phyloP scores from a whole-genome alignment of 2,329 filamentous ascomycete genomes.

The Botryotinia convoluta region DNA sequence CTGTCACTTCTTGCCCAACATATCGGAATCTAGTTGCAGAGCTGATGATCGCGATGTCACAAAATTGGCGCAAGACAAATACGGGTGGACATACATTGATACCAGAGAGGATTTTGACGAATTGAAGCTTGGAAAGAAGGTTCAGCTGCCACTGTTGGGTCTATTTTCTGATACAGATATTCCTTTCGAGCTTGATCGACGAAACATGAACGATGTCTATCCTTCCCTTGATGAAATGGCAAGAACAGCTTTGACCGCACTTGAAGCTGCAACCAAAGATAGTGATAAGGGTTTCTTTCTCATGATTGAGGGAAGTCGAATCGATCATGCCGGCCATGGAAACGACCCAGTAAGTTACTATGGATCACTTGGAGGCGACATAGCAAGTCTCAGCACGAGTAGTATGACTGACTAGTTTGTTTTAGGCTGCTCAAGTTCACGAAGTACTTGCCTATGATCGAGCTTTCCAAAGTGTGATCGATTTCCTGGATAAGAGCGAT shows the following conservation, averaged over 20 bases:
- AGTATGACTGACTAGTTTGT: background rate
- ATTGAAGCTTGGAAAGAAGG: constrained; percentile 63
- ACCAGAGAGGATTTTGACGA: constrained; percentile 72
- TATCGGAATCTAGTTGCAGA: constrained; percentile 76
- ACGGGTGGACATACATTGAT: constrained; percentile 76
- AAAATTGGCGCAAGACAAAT: constrained; percentile 67
- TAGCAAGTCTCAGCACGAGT: background rate
- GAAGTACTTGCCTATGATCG: constrained; percentile 96
- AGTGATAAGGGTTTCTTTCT: constrained; percentile 94
- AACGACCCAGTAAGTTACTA: constrained; percentile 64
- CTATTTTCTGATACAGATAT: constrained; percentile 81
- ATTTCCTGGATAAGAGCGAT: constrained; percentile 75
- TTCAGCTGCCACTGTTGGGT: constrained; percentile 72
- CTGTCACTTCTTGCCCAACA: constrained; percentile 89
- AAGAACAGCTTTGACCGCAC: constrained; percentile 71
- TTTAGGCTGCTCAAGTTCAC: constrained; percentile 66
- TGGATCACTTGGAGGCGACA: background rate
- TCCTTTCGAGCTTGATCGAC: constrained; percentile 90
- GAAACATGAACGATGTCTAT: constrained; percentile 73
- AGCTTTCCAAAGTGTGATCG: constrained; percentile 76
- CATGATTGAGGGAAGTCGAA: constrained; percentile 96
- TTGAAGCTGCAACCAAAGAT: constrained; percentile 77
- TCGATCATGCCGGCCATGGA: constrained; percentile 88
- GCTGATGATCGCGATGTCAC: constrained; percentile 74
- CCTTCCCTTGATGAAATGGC: constrained; percentile 93